Conservation (phyloP, 1,284 basidiomycete genomes). For the Pulveroboletus sp. region DNA sequence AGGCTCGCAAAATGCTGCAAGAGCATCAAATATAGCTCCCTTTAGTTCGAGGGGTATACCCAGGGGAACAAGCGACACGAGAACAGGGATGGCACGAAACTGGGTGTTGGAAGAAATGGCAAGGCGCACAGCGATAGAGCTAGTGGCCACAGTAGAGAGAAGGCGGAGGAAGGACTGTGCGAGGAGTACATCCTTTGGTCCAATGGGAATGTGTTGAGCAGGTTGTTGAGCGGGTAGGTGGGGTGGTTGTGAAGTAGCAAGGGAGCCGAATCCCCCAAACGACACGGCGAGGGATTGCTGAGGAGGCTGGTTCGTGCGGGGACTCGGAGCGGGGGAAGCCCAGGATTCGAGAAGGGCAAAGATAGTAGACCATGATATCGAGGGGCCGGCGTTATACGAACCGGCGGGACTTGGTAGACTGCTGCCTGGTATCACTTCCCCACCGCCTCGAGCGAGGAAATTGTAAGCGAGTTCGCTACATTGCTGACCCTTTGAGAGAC, state of each 20-base stretch:
- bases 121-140: slow-evolving; percentile 78
- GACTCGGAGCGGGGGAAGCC: slow-evolving; percentile 37
- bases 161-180: slow-evolving; percentile 83
- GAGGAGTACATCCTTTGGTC: slow-evolving; percentile 75
- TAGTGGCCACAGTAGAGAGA: slow-evolving; percentile 75
- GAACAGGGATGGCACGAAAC: slow-evolving; percentile 76
- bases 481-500: slow-evolving; percentile 81
- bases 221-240: slow-evolving; percentile 29
- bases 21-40: slow-evolving; percentile 80
- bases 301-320: slow-evolving; percentile 30
- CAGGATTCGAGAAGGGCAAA: slow-evolving; percentile 59
- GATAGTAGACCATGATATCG: slow-evolving; percentile 51
- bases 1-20: slow-evolving; percentile 83
- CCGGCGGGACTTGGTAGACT: slow-evolving; percentile 33
- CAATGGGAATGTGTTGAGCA: slow-evolving; percentile 55
- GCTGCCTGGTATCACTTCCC: slow-evolving; percentile 63
- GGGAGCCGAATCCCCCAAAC: slow-evolving; percentile 36
- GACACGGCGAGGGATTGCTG: slow-evolving; percentile 28
- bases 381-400: slow-evolving; percentile 36
- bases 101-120: slow-evolving; percentile 79
- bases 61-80: slow-evolving; percentile 79
- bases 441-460: slow-evolving; percentile 71
- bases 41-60: slow-evolving; percentile 90
- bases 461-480: slow-evolving; percentile 86
- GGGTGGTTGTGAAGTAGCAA: slow-evolving; percentile 21